A percentile compares a stretch with the other conserved stretches of the same genome.
Conservation (phyloP, 1,284 basidiomycete genomes). For the Irpex sp. region DNA sequence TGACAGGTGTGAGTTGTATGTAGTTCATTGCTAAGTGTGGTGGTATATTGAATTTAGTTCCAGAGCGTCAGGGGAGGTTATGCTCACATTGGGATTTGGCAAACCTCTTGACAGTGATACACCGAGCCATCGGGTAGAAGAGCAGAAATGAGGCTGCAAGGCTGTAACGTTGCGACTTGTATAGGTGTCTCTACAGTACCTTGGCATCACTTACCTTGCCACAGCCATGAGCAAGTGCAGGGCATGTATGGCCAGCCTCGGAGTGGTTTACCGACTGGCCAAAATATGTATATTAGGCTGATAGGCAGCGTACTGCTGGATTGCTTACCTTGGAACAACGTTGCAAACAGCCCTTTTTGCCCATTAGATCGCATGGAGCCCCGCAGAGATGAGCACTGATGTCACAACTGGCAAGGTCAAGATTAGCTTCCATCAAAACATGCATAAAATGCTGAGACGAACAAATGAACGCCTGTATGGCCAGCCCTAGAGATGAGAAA, state of each 20-base stretch:
- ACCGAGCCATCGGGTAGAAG: constrained; percentile 26
- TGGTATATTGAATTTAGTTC: not conserved
- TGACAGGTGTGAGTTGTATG: constrained; percentile 49
- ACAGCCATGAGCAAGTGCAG: constrained; percentile 51
- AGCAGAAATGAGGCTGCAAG: constrained; percentile 39
- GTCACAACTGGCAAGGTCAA: constrained; percentile 7
- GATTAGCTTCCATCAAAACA: not conserved
- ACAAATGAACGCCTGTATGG: constrained; percentile 53
- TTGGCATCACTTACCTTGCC: constrained; percentile 35
- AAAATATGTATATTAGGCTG: too few species aligned
- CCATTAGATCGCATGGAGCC: constrained; percentile 9
- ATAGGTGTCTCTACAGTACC: too few species aligned
- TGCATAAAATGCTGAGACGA: constrained; percentile 14
- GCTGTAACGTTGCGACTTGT: constrained; percentile 30
- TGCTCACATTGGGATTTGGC: constrained; percentile 39
- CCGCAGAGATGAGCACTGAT: constrained; percentile 16
- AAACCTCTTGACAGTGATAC: constrained; percentile 41
- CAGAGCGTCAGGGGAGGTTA: constrained; percentile 8
- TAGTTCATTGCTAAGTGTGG: constrained; percentile 34
- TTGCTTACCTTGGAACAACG: constrained; percentile 45
- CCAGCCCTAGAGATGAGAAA: constrained; percentile 44
- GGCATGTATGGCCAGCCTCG: constrained; percentile 49
- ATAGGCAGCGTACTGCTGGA: too few species aligned
- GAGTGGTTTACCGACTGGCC: constrained; percentile 39
- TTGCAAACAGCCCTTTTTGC: constrained; percentile 13